Evolutionary conservation across 2,329 filamentous ascomycete genomes (phyloP).

Genomic region (Pseudopithomyces maydicus): DNA sequence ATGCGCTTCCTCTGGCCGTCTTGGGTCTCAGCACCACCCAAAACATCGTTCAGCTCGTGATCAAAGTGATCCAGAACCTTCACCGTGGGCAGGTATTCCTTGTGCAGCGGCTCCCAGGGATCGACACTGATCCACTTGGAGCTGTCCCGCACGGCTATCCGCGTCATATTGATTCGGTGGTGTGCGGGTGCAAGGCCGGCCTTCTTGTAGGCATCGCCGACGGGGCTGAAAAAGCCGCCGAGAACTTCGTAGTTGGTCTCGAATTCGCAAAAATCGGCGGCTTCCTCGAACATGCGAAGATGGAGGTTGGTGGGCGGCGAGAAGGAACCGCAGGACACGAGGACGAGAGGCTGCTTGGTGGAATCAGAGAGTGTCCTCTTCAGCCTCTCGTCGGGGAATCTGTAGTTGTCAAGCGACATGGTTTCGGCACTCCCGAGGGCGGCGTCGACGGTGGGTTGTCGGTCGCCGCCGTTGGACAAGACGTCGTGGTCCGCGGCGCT

Average conservation of each 20-base stretch:
- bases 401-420: conserved; percentile 56
- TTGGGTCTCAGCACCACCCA: conserved; percentile 72
- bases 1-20: conserved; percentile 71
- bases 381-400: conserved; percentile 66
- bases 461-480: conserved; percentile 15
- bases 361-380: conserved; percentile 61
- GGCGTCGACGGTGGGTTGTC: conserved; percentile 21
- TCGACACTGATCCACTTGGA: conserved; percentile 46
- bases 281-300: conserved; percentile 88
- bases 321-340: conserved; percentile 73
- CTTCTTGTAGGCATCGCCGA: conserved; percentile 79
- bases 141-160: conserved; percentile 76
- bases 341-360: conserved; percentile 65
- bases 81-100: conserved; percentile 85
- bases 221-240: conserved; percentile 83
- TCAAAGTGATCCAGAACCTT: conserved; percentile 90
- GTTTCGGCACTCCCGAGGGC: conserved; percentile 30
- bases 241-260: conserved; percentile 78
- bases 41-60: conserved; percentile 81
- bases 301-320: conserved; percentile 78
- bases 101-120: conserved; percentile 75
- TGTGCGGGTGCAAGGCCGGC: conserved; percentile 74
- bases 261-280: conserved; percentile 76
- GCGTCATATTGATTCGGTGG: conserved; percentile 84
- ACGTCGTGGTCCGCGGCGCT: conserved; percentile 25